phyloP scores from a whole-genome alignment of 768 basidiomycete species.

The Mrakia frigida region DNA sequence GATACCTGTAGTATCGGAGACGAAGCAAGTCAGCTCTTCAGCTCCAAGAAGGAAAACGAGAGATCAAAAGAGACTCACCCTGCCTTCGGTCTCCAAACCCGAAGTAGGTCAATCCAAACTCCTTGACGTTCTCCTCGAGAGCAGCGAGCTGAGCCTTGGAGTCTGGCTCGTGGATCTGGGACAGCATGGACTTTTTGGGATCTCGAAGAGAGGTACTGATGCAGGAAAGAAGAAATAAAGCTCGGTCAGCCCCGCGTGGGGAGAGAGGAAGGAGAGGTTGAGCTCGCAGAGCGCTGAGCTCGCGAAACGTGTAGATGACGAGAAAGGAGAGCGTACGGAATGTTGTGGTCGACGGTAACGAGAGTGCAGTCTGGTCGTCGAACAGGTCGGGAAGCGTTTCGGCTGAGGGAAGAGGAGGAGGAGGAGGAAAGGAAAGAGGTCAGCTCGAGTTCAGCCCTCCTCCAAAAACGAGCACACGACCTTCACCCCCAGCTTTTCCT shows the following conservation, averaged over 20 bases:
- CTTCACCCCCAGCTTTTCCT: background rate
- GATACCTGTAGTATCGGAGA: constrained; percentile 53
- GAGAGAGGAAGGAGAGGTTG: background rate
- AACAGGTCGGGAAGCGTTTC: constrained; percentile 68
- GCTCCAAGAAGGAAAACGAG: background rate
- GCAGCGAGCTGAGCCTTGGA: constrained; percentile 76
- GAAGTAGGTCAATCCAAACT: constrained; percentile 87
- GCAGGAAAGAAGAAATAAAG: constrained; percentile 9
- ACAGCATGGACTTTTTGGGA: constrained; percentile 30
- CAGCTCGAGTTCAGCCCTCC: background rate
- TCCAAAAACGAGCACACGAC: background rate
- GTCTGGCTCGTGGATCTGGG: constrained; percentile 46
- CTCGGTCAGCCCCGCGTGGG: constrained; percentile 16
- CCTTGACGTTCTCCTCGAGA: constrained; percentile 82
- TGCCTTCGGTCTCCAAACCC: constrained; percentile 84
- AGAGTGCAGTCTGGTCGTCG: constrained; percentile 82
- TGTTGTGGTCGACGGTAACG: constrained; percentile 82
- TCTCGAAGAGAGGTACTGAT: constrained; percentile 31
- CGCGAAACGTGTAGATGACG: too few relatives aligned
- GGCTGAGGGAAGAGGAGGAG: constrained; percentile 46
- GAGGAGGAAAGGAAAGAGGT: background rate
- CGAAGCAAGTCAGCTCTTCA: background rate
- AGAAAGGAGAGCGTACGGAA: constrained; percentile 58
- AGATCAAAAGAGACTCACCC: constrained; percentile 49
- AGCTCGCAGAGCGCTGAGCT: background rate